Percentiles rank a stretch among this genome's conserved stretches.
These are phyloP conservation scores for Cucumis melo DNA, from an alignment of 306 rosid genomes.

Conservation along the genomic window DNA sequence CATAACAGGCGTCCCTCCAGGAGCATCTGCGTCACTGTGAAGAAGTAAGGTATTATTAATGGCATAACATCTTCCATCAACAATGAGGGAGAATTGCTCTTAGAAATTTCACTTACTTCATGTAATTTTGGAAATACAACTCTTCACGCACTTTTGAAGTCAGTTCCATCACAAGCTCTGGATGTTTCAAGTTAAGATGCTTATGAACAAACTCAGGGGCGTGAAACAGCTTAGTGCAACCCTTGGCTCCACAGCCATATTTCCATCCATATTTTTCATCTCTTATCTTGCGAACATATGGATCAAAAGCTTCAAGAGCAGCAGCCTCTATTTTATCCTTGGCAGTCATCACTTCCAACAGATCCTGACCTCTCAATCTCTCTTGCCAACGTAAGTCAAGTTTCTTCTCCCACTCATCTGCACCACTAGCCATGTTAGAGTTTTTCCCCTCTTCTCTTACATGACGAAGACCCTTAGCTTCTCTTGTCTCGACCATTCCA, in stretches of 20 bases:
- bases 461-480: conserved; percentile 83
- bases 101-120: conserved; percentile 55
- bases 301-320: conserved; percentile 75
- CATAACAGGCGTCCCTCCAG: conserved; percentile 94
- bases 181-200: conserved; percentile 86
- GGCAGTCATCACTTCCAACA: conserved; percentile 84
- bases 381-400: conserved; percentile 80
- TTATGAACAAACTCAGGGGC: conserved; percentile 94
- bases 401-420: conserved; percentile 83
- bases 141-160: conserved; percentile 84
- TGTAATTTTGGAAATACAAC: conserved; percentile 78
- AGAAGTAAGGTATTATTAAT: conserved; percentile 18
- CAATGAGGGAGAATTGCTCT: not conserved
- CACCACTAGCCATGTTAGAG: conserved; percentile 33
- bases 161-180: conserved; percentile 72
- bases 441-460: conserved; percentile 59
- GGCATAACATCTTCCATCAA: conserved; percentile 3
- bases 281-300: conserved; percentile 83
- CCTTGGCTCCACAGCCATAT: conserved; percentile 99
- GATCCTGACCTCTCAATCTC: conserved; percentile 81
- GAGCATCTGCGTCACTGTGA: conserved; percentile 75
- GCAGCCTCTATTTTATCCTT: conserved; percentile 94
- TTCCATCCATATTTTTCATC: conserved; percentile 99
- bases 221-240: conserved; percentile 98
- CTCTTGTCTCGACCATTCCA: conserved; percentile 79